Conservation (phyloP, 2,329 filamentous ascomycete genomes). For the Polytolypa hystricis region DNA sequence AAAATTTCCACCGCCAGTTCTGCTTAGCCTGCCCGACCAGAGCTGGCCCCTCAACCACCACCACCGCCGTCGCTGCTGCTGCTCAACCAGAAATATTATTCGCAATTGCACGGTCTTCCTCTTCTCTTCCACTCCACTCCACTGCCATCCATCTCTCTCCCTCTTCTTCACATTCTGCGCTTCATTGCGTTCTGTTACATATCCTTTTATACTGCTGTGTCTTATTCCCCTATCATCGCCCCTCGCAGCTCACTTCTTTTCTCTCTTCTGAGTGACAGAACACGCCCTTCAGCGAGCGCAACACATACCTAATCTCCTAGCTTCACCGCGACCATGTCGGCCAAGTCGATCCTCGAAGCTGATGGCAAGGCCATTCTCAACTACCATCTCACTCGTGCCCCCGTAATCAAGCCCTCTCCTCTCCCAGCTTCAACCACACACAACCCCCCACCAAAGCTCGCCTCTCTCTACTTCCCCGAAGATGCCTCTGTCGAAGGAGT, state of each 20-base stretch:
- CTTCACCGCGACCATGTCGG: slow-evolving; percentile 55
- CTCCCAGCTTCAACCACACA: slow-evolving; percentile 74
- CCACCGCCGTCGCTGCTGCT: background rate
- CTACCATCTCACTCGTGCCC: slow-evolving; percentile 97
- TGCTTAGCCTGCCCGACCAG: no score
- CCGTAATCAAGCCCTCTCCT: slow-evolving; percentile 95
- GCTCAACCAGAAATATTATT: background rate
- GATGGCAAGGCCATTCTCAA: slow-evolving; percentile 99
- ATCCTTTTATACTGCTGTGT: slow-evolving; percentile 7
- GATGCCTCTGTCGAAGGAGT: slow-evolving; percentile 72
- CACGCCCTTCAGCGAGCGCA: no score
- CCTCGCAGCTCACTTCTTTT: no score
- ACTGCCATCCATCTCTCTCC: background rate
- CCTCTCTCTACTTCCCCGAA: slow-evolving; percentile 85
- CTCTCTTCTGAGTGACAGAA: no score
- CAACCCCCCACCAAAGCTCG: slow-evolving; percentile 84
- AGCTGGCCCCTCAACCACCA: no score
- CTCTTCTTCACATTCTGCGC: background rate
- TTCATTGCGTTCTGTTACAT: slow-evolving; percentile 7
- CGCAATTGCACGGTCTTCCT: no score
- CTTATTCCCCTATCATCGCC: no score
- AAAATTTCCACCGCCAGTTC: background rate
- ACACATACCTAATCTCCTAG: no score
- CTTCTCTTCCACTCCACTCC: no score
- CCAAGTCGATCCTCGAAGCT: slow-evolving; percentile 96